A percentile compares a stretch with the other conserved stretches of the same genome.
Evolutionary conservation across 192 early-diverging fungal species (phyloP).

Genomic region (Chytriomyces sp.): DNA sequence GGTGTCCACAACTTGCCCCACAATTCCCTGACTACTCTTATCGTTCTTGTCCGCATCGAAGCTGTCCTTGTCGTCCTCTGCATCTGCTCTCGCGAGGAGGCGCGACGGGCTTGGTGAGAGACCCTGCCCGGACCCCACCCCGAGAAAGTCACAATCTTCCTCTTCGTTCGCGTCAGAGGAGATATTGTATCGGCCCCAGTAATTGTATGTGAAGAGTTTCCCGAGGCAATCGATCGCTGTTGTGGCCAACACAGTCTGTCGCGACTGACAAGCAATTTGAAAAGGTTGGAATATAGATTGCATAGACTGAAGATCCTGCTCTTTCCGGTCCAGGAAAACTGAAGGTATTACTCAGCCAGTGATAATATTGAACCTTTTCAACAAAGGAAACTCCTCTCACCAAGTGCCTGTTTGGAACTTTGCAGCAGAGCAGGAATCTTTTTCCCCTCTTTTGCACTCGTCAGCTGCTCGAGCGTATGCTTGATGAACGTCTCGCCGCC

Average conservation of each 20-base stretch:
- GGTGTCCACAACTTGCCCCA: slow-evolving; percentile 71
- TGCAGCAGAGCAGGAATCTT: slow-evolving; percentile 41
- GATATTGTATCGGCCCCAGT: slow-evolving; percentile 47
- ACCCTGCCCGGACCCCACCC: neutral
- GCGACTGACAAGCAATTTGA: slow-evolving; percentile 70
- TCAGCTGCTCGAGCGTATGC: slow-evolving; percentile 48
- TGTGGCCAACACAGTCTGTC: slow-evolving; percentile 60
- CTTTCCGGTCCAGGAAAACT: slow-evolving; percentile 24
- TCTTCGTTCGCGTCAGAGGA: slow-evolving; percentile 16
- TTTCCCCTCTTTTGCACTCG: slow-evolving; percentile 50
- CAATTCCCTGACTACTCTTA: slow-evolving; percentile 42
- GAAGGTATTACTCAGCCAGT: neutral
- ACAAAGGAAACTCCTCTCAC: slow-evolving; percentile 26
- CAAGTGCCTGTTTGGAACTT: slow-evolving; percentile 42
- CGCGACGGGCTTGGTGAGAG: neutral
- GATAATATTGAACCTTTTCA: neutral
- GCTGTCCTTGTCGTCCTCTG: slow-evolving; percentile 19
- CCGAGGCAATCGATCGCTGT: slow-evolving; percentile 82
- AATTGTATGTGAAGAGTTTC: slow-evolving; percentile 65
- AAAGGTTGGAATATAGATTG: slow-evolving; percentile 68
- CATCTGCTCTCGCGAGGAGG: slow-evolving; percentile 16
- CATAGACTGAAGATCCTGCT: slow-evolving; percentile 28
- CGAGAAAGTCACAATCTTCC: slow-evolving; percentile 29
- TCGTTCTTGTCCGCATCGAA: slow-evolving; percentile 30
- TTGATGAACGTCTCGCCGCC: slow-evolving; percentile 55